Percentiles rank a stretch among this genome's conserved stretches.
Conservation (phyloP, 345 rosid species). For the Erodium maritimum region DNA sequence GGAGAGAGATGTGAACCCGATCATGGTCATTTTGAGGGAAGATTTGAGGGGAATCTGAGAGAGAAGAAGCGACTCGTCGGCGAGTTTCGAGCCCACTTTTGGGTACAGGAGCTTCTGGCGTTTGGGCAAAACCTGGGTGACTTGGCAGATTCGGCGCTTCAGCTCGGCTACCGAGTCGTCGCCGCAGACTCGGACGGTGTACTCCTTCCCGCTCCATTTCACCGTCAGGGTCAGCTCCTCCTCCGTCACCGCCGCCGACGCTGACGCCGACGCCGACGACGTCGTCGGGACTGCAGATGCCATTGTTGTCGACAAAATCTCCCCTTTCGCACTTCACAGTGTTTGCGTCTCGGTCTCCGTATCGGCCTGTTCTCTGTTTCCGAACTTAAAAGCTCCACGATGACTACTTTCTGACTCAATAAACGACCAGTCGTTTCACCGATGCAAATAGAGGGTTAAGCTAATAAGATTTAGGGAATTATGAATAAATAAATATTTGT, state of each 20-base stretch:
- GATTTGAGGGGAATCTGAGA: slow-evolving; percentile 70
- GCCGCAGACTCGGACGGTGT: slow-evolving; percentile 68
- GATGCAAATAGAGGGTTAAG: too few relatives aligned
- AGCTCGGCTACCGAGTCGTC: slow-evolving; percentile 86
- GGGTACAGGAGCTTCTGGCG: slow-evolving; percentile 96
- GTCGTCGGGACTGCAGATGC: not conserved
- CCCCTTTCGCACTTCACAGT: not conserved
- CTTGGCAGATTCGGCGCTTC: slow-evolving; percentile 81
- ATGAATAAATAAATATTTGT: too few relatives aligned
- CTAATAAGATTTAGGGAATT: too few relatives aligned
- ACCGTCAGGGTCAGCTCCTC: slow-evolving; percentile 73
- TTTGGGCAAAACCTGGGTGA: slow-evolving; percentile 74
- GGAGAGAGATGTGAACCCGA: slow-evolving; percentile 37
- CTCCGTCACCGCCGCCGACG: slow-evolving; percentile 33
- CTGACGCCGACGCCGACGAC: slow-evolving; percentile 12
- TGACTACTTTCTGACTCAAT: too few relatives aligned
- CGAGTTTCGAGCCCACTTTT: slow-evolving; percentile 69
- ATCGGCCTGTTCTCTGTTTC: not conserved
- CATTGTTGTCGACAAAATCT: not conserved
- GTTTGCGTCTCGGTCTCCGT: not conserved
- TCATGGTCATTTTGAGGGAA: slow-evolving; percentile 93
- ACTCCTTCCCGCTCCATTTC: slow-evolving; percentile 94
- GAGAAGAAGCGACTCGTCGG: slow-evolving; percentile 64
- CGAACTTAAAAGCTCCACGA: too few relatives aligned
- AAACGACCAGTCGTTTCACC: too few relatives aligned